phyloP scores from a whole-genome alignment of 176 grass and related monocot genomes.

The Stipa capillata region DNA sequence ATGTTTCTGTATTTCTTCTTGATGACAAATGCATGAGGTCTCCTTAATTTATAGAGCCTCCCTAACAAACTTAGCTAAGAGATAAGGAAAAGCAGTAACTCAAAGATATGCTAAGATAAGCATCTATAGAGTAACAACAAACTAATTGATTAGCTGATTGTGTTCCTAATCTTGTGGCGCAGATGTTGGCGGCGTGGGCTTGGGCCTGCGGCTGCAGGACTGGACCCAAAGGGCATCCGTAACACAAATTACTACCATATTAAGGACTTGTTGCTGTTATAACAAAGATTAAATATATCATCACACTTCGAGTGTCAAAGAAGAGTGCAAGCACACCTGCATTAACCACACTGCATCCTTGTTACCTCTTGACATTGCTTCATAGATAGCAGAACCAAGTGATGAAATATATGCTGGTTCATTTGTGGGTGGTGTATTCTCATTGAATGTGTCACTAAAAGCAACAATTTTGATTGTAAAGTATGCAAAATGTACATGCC shows the following conservation, averaged over 20 bases:
- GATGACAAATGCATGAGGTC: no score
- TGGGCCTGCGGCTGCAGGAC: background rate
- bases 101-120: background rate
- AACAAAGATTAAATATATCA: background rate
- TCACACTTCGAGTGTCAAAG: background rate
- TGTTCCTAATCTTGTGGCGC: background rate
- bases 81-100: background rate
- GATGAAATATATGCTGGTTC: constrained; percentile 84
- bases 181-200: no score
- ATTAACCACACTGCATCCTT: constrained; percentile 94
- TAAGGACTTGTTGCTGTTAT: background rate
- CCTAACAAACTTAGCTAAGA: background rate
- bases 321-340: constrained; percentile 54
- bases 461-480: constrained; percentile 19
- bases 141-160: background rate
- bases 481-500: background rate
- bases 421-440: constrained; percentile 90
- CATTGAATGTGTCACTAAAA: constrained; percentile 98
- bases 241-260: background rate
- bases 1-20: no score
- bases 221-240: background rate
- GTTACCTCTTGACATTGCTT: constrained; percentile 80
- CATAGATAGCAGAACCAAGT: constrained; percentile 87
- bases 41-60: background rate
- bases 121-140: background rate